Percentiles rank a stretch among this genome's conserved stretches.
These are phyloP conservation scores for Withania somnifera DNA, from an alignment of 305 asterid genomes.

Conservation along the genomic window DNA sequence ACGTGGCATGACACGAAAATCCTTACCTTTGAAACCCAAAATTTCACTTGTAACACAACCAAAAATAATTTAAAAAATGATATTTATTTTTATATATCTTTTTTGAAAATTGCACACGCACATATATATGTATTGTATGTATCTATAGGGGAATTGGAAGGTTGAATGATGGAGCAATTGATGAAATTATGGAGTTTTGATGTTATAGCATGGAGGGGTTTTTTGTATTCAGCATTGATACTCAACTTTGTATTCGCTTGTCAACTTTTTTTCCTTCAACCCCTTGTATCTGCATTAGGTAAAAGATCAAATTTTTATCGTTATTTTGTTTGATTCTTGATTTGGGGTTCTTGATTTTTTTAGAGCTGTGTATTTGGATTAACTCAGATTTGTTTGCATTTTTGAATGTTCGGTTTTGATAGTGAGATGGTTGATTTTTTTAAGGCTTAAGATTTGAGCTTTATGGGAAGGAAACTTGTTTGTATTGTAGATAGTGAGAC, in stretches of 20 bases:
- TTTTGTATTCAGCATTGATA: conserved; percentile 27
- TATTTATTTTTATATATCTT: not conserved
- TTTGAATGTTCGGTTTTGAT: not conserved
- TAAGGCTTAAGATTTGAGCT: not conserved
- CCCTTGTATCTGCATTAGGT: conserved; percentile 73
- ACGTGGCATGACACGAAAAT: conserved; percentile 39
- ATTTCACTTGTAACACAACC: not conserved
- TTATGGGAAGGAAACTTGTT: not conserved
- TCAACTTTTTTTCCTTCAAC: conserved; percentile 71
- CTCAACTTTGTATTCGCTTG: conserved; percentile 65
- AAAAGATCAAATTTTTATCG: not conserved
- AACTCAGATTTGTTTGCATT: not conserved
- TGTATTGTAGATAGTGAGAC: not conserved
- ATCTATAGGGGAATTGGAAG: not conserved
- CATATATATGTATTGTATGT: not conserved
- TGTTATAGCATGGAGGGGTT: conserved; percentile 57
- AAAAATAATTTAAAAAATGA: too few relatives aligned
- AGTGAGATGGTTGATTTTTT: not conserved
- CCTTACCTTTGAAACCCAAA: not conserved
- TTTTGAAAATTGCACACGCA: not conserved
- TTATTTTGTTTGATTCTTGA: not conserved
- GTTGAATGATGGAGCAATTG: conserved; percentile 19
- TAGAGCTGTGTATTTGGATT: not conserved
- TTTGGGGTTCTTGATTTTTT: not conserved
- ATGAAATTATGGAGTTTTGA: conserved; percentile 46